Evolutionary conservation across 2,329 filamentous ascomycete species (phyloP).

Genomic region (Tothia fuscella): DNA sequence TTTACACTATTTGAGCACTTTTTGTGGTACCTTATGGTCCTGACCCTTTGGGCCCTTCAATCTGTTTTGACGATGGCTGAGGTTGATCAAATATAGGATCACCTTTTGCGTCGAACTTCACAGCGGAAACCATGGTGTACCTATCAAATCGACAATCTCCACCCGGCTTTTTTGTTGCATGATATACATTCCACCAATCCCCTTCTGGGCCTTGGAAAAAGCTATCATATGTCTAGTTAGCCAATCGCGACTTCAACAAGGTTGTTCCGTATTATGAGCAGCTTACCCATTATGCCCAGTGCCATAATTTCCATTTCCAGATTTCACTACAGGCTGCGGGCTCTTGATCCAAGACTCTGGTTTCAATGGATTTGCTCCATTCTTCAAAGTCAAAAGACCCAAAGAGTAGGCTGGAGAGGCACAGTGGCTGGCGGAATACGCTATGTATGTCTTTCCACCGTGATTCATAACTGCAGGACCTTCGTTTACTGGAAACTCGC

Average conservation of each 20-base stretch:
- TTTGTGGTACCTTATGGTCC: no score
- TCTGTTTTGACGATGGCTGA: not conserved
- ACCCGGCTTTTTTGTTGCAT: slow-evolving; percentile 5
- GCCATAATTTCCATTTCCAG: slow-evolving; percentile 11
- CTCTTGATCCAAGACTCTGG: slow-evolving; percentile 10
- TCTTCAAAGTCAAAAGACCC: slow-evolving; percentile 9
- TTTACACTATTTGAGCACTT: no score
- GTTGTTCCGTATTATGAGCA: not conserved
- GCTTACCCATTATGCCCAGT: slow-evolving; percentile 12
- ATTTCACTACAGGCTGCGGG: slow-evolving; percentile 8
- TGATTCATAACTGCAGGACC: slow-evolving; percentile 8
- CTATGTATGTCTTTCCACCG: slow-evolving; percentile 4
- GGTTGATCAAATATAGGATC: slow-evolving; percentile 9
- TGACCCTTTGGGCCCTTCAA: no score
- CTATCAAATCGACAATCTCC: slow-evolving; percentile 10
- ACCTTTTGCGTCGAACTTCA: slow-evolving; percentile 10
- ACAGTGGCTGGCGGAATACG: slow-evolving; percentile 9
- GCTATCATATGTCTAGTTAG: not conserved
- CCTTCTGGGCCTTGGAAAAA: slow-evolving; percentile 13
- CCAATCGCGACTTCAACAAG: not conserved
- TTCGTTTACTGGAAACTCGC: slow-evolving; percentile 10
- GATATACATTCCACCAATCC: slow-evolving; percentile 12
- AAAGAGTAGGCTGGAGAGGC: slow-evolving; percentile 7
- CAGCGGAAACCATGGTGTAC: slow-evolving; percentile 9
- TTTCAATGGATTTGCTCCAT: slow-evolving; percentile 8